Evolutionary conservation across 306 rosid genomes (phyloP), one percentile per base, ranked within the genome.

Genomic region (Alnus glutinosa): DNA sequence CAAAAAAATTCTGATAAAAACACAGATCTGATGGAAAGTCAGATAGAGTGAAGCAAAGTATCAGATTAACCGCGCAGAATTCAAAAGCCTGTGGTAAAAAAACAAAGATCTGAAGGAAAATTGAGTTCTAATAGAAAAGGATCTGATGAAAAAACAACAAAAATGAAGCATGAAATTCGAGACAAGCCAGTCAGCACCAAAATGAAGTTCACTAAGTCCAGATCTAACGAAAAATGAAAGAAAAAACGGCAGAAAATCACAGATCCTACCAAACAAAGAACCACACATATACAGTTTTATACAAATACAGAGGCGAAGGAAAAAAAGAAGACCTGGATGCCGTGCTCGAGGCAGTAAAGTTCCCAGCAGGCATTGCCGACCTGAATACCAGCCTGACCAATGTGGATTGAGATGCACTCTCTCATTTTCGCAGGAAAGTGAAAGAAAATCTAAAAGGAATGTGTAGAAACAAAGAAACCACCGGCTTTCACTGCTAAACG

Each of bases 301-400:
- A 67, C 9, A 7, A 67, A 16, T 2, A 15, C 48, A 18, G 9
- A 0, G 48, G 15, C 4, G 2, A 58, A 52, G 23, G 0, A 50
- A 2, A 6, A 14, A 63, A 69, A 4, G 62, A 49, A 48, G 42
- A 93, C 98, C 83, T 90, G 97, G 71, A 93, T 90, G 50, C 98
- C 98, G 70, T 93, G 98, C 81, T 93, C 98, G 7, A 93, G 97
- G 55, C 98, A 93, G 87, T 91, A 93, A 79, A 93, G 97, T 84
- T 93, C 98, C 98, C 98, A 93, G 88, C 98, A 93, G 15, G 98
- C 91, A 86, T 93, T 93, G 83, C 98, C 98, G 77, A 93, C 97
- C 93, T 93, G 98, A 30, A 93, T 93, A 70, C 98, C 98, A 71
- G 98, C 97, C 92, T 93, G 98, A 61, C 98, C 98, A 78, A 93